A percentile compares a stretch with the other conserved stretches of the same genome.
Evolutionary conservation across 2,329 filamentous ascomycete species (phyloP).

Genomic region (Fusarium euwallaceae): DNA sequence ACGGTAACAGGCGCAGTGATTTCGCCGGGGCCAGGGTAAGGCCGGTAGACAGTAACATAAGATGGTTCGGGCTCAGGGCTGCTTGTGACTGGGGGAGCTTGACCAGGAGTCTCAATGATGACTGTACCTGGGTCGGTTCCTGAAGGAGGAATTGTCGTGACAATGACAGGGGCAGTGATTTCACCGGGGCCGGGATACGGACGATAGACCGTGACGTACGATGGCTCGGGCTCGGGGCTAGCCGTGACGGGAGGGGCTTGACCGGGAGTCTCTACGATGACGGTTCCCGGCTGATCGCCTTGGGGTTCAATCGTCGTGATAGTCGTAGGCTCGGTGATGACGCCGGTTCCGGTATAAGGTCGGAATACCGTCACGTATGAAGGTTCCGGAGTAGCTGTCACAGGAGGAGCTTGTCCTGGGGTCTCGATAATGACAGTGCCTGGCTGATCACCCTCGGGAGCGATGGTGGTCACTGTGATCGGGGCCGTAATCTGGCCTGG

Average conservation of each 20-base stretch:
- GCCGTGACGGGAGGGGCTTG: conserved; percentile 10
- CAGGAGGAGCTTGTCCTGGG: conserved; percentile 2
- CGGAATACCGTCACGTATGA: conserved; percentile 21
- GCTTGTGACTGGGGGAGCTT: neutral
- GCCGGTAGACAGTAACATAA: neutral
- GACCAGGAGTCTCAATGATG: conserved; percentile 29
- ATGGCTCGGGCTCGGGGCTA: neutral
- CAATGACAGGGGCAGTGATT: neutral
- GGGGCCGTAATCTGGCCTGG: neutral
- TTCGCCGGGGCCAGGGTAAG: neutral
- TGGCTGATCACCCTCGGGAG: neutral
- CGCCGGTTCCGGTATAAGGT: conserved; percentile 10
- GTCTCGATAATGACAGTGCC: conserved; percentile 13
- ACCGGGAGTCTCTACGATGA: conserved; percentile 21
- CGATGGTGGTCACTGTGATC: neutral
- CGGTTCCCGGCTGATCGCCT: conserved; percentile 17
- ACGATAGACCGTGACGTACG: conserved; percentile 22
- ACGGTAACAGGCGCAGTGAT: conserved; percentile 9
- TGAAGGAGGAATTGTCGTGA: conserved; percentile 25
- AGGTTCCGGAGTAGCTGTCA: conserved; percentile 8
- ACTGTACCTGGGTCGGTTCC: conserved; percentile 29
- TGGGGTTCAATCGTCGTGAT: conserved; percentile 12
- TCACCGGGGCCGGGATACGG: neutral
- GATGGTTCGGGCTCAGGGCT: neutral
- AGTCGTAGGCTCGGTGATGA: conserved; percentile 11